Evolutionary conservation across 805 yeast species (phyloP), one percentile per base, ranked within the genome.

Genomic region (Saccharomycopsis sp.): DNA sequence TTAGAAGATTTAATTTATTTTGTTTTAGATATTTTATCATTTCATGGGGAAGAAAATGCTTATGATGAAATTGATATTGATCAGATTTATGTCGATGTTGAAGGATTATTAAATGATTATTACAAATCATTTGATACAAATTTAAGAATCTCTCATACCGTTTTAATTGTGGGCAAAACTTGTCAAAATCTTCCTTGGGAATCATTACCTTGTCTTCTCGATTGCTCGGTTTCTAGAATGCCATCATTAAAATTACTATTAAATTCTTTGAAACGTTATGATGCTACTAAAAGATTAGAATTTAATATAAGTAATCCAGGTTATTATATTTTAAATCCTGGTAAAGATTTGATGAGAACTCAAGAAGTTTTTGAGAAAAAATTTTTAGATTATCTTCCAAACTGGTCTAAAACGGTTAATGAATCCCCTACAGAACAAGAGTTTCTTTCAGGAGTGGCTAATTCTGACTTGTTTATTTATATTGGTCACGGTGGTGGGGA

Each of bases 401-500:
- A 46, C 1, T 81, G 89, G 73, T 44, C 51, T 0, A 80, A 94
- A 0, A 33, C 70, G 0, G 55, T 67, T 6, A 81, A 84, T 0
- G 44, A 47, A 3, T 63, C 61, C 34, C 95, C 96, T 0, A 48
- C 62, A 0, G 92, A 82, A 41, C 59, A 57, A 0, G 66, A 70
- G 15, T 62, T 87, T 27, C 46, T 67, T 1, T 38, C 58, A 0
- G 64, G 66, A 14, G 53, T 88, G 6, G 44, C 51, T 2, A 36
- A 52, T 2, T 59, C 70, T 1, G 66, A 72, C 29, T 48, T 83
- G 6, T 81, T 80, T 49, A 63, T 89, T 0, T 92, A 84, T 55
- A 66, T 88, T 41, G 99, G 99, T 0, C 99, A 92, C 59, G 96
- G 97, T 0, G 92, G 96, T 3, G 96, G 97, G n/a, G 89, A 85